Evolutionary conservation across 306 rosid species (phyloP).

Genomic region (Cicer pinnatifidum): DNA sequence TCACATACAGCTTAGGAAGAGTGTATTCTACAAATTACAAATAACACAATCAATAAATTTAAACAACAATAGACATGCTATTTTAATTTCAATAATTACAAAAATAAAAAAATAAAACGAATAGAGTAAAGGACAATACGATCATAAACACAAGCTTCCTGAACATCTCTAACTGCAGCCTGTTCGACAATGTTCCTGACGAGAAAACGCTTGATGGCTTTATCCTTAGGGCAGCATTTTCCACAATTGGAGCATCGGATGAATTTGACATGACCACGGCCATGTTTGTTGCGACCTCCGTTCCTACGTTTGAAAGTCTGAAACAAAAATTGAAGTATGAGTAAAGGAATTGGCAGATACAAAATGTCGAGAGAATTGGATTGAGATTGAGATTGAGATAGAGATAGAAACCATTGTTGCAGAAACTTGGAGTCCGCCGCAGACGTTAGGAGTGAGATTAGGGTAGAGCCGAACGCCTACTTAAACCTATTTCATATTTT

Average conservation of each 20-base stretch:
- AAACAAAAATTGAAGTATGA: background rate
- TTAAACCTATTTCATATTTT: no score
- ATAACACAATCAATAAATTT: background rate
- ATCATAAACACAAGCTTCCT: slow-evolving; percentile 93
- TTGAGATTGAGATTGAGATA: background rate
- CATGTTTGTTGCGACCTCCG: slow-evolving; percentile 94
- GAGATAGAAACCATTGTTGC: background rate
- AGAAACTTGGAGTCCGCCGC: background rate
- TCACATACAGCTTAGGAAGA: slow-evolving; percentile 91
- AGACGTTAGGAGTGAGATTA: no score
- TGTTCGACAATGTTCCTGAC: slow-evolving; percentile 99
- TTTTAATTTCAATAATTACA: background rate
- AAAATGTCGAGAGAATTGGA: background rate
- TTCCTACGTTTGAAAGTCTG: slow-evolving; percentile 97
- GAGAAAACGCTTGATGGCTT: slow-evolving; percentile 71
- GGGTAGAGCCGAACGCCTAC: no score
- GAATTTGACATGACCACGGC: slow-evolving; percentile 93
- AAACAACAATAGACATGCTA: background rate
- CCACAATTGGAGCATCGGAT: slow-evolving; percentile 94
- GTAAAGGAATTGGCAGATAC: background rate
- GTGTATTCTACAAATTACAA: slow-evolving; percentile 62
- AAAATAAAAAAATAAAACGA: background rate
- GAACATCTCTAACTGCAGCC: slow-evolving; percentile 96
- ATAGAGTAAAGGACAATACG: slow-evolving; percentile 49
- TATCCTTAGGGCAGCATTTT: slow-evolving; percentile 97